phyloP scores from a whole-genome alignment of 2,329 filamentous ascomycete species.

The Venturia oleaginea region DNA sequence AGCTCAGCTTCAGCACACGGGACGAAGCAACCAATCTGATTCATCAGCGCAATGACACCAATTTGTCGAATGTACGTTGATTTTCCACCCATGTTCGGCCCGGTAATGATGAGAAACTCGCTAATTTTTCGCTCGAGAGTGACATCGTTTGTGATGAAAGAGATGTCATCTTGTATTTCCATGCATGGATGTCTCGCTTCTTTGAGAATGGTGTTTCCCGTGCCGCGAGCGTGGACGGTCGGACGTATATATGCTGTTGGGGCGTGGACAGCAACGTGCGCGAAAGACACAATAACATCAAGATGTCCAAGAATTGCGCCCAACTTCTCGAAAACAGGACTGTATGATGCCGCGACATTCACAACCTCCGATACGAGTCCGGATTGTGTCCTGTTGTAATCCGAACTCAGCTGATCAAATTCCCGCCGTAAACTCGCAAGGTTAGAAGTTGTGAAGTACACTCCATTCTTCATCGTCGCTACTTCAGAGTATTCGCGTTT shows the following conservation, averaged over 20 bases:
- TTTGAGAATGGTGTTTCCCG: conserved; percentile 79
- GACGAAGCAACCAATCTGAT: conserved; percentile 92
- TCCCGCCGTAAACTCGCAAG: conserved; percentile 76
- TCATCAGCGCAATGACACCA: conserved; percentile 93
- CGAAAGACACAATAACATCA: conserved; percentile 89
- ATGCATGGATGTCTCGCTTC: conserved; percentile 95
- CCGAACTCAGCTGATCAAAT: conserved; percentile 86
- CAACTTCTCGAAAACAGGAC: conserved; percentile 80
- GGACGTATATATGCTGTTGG: conserved; percentile 86
- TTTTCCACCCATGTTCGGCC: conserved; percentile 98
- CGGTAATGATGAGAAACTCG: conserved; percentile 92
- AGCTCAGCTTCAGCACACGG: conserved; percentile 84
- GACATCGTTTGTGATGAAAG: conserved; percentile 97
- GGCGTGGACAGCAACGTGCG: conserved; percentile 86
- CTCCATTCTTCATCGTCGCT: conserved; percentile 97
- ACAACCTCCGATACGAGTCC: conserved; percentile 91
- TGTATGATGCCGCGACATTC: conserved; percentile 86
- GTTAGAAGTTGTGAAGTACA: conserved; percentile 87
- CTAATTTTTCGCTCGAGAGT: conserved; percentile 67
- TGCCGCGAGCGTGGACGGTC: conserved; percentile 78
- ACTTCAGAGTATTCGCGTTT: conserved; percentile 87
- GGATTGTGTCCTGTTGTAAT: conserved; percentile 89
- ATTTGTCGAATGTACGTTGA: conserved; percentile 97
- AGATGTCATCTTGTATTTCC: conserved; percentile 97
- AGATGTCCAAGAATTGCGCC: conserved; percentile 84